Conservation (phyloP, 1,284 basidiomycete genomes). For the Cryptococcus sp. region DNA sequence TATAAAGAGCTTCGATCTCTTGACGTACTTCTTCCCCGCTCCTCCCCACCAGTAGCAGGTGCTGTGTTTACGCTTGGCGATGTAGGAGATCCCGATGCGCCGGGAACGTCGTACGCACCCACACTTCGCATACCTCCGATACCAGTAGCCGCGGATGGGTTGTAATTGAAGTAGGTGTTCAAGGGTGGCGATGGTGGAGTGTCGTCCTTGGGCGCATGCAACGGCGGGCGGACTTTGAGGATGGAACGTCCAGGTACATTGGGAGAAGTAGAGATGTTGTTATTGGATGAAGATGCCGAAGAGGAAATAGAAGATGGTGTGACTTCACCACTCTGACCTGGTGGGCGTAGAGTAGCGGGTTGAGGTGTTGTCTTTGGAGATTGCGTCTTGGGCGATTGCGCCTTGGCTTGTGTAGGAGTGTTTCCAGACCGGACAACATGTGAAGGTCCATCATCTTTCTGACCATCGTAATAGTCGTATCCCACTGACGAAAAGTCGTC, state of each 20-base stretch:
- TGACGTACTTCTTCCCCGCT: constrained; percentile 28
- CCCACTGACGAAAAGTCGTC: constrained; percentile 50
- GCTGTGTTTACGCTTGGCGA: constrained; percentile 3
- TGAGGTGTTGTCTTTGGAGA: constrained; percentile 6
- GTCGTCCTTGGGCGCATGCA: constrained; percentile 16
- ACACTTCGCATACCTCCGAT: constrained; percentile 42
- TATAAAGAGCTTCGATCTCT: constrained; percentile 16
- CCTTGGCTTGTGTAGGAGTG: constrained; percentile 35
- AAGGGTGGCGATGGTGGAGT: constrained; percentile 31
- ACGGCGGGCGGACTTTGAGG: constrained; percentile 41
- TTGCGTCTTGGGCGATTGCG: constrained; percentile 44
- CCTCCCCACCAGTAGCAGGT: constrained; percentile 14
- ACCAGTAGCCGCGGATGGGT: constrained; percentile 47
- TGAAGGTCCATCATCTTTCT: constrained; percentile 7
- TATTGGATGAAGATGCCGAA: constrained; percentile 20
- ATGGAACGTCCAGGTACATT: constrained; percentile 38
- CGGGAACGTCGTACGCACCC: constrained; percentile 9
- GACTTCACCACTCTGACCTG: constrained; percentile 9
- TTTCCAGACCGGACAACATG: constrained; percentile 10
- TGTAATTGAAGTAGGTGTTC: constrained; percentile 45
- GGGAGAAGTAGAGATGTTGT: constrained; percentile 20
- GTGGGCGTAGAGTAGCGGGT: background rate
- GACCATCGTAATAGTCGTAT: constrained; percentile 60
- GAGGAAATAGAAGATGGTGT: constrained; percentile 14
- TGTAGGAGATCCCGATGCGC: constrained; percentile 23